Evolutionary conservation across 805 yeast genomes (phyloP), one percentile per base, ranked within the genome.

Genomic region (Myxozyma neglecta): DNA sequence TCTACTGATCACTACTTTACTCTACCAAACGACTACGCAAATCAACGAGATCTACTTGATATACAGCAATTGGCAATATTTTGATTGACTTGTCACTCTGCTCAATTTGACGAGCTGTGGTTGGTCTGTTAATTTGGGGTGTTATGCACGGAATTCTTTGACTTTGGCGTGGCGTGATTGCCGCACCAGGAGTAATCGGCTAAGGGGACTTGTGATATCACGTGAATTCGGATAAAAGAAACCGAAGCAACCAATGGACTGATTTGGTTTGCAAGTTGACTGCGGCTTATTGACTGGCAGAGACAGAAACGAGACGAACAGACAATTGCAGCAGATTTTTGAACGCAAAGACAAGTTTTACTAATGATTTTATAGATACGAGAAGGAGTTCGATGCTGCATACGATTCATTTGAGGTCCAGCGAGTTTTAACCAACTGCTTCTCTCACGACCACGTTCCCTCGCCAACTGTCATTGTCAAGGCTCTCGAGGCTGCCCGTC

Each of bases 381-480:
- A 90, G 81, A 89, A 90, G 80, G 97, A 94, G 76, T 94, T 94
- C 73, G 97, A 94, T 71, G 90, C 88, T 76, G 96, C 96, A 52
- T 88, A 89, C 77, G 96, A 88, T 75, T 79, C 88, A 61, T 88
- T 88, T 70, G 96, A 88, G 80, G 93, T 88, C 62, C 83, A 84
- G 81, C 90, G 99, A 83, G 92, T 94, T 65, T 85, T 94, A 76
- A 94, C 96, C 86, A 94, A 94, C 82, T 91, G 96, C 79, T 94
- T 94, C 82, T 89, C 98, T 14, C 94, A 94, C 82, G 99, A 94
- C 80, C 85, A 94, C 78, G 99, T 94, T 60, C 99, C 99, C 70
- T 93, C 99, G 36, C 99, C 99, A 69, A 85, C 88, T 65, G 98
- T 94, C 66, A 83, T 94, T 74, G 97, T 90, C 80, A 89, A 88